Conservation (phyloP, 495 filamentous ascomycete species). For the Patellaria atrata region DNA sequence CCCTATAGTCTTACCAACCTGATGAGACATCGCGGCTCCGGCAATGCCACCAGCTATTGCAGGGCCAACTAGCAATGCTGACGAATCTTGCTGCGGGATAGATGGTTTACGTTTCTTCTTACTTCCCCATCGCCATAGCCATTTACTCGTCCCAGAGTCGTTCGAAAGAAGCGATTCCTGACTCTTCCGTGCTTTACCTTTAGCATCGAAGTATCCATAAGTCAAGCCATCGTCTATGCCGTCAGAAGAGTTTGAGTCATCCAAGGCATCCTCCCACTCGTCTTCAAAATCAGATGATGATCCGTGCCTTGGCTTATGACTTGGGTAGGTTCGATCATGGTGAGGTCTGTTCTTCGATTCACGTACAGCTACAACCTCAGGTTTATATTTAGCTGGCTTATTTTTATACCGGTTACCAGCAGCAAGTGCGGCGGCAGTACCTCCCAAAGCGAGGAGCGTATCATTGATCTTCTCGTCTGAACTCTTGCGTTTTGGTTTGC, state of each 20-base stretch:
- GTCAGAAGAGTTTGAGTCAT: constrained; percentile 29
- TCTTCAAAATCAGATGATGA: constrained; percentile 23
- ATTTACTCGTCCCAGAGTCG: constrained; percentile 35
- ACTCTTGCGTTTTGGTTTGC: constrained; percentile 10
- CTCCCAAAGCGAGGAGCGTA: constrained; percentile 40
- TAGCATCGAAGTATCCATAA: constrained; percentile 32
- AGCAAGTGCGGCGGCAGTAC: constrained; percentile 42
- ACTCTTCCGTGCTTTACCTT: constrained; percentile 24
- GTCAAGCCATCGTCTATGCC: constrained; percentile 42
- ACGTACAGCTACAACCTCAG: constrained; percentile 29
- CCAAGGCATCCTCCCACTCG: constrained; percentile 49
- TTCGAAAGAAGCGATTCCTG: constrained; percentile 40
- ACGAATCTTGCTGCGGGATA: constrained; percentile 3
- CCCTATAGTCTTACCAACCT: too few species aligned
- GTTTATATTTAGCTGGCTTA: constrained; percentile 19
- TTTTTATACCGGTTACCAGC: constrained; percentile 31
- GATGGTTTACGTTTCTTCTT: constrained; percentile 31
- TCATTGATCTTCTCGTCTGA: constrained; percentile 37
- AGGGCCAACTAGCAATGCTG: constrained; percentile 8
- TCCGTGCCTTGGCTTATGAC: constrained; percentile 3
- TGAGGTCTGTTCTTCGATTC: constrained; percentile 18
- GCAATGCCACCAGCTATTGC: constrained; percentile 4
- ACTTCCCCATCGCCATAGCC: constrained; percentile 45
- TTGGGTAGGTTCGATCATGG: constrained; percentile 2
- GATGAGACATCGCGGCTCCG: constrained; percentile 7